These are phyloP conservation scores for Cicer chorassanicum DNA, from an alignment of 306 rosid genomes.

Conservation along the genomic window DNA sequence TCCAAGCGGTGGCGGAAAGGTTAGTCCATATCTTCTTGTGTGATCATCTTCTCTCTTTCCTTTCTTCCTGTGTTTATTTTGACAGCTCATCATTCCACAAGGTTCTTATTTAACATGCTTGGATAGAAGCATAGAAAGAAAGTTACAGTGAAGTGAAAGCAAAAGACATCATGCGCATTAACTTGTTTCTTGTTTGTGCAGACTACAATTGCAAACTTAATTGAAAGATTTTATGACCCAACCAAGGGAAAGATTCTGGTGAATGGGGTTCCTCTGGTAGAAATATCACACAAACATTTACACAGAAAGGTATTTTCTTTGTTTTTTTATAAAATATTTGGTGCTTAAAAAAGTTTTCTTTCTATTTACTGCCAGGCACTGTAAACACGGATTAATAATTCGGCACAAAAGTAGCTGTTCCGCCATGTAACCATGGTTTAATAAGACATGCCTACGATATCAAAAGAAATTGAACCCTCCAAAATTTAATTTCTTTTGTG, in stretches of 20 bases:
- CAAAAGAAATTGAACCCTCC: slow-evolving; percentile 31
- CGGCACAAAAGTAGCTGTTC: slow-evolving; percentile 36
- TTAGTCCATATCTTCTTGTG: slow-evolving; percentile 36
- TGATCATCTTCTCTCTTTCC: slow-evolving; percentile 4
- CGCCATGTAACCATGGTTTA: slow-evolving; percentile 19
- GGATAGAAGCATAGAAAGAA: slow-evolving; percentile 32
- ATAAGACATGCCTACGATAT: slow-evolving; percentile 17
- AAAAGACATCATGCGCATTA: not conserved
- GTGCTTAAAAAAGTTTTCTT: slow-evolving; percentile 10
- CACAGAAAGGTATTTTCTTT: slow-evolving; percentile 68
- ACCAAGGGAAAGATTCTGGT: slow-evolving; percentile 67
- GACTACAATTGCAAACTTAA: slow-evolving; percentile 91
- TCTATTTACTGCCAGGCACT: slow-evolving; percentile 14
- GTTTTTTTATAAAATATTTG: not conserved
- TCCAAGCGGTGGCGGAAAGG: slow-evolving; percentile 95
- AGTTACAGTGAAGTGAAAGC: slow-evolving; percentile 26
- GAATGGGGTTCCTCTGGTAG: slow-evolving; percentile 77
- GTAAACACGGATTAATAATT: not conserved
- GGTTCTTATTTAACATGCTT: slow-evolving; percentile 33
- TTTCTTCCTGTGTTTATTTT: slow-evolving; percentile 26
- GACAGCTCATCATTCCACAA: slow-evolving; percentile 29
- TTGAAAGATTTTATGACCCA: slow-evolving; percentile 90
- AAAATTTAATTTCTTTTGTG: slow-evolving; percentile 20
- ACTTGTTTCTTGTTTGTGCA: slow-evolving; percentile 51
- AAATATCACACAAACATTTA: slow-evolving; percentile 75